Conservation (phyloP, 2,329 filamentous ascomycete species). For the Aureobasidium sp. region DNA sequence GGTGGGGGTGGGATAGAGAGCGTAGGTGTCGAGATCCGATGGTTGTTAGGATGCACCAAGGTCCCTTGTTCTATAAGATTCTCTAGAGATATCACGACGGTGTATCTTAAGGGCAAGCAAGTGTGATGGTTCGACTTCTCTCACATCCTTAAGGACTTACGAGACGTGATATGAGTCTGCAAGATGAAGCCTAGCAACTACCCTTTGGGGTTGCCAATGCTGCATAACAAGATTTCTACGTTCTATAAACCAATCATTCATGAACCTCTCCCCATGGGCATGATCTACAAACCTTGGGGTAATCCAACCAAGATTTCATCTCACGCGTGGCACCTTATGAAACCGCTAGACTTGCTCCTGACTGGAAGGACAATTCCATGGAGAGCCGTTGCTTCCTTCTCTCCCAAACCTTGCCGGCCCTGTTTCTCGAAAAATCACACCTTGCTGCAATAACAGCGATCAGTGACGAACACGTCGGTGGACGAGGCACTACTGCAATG, state of each 20-base stretch:
- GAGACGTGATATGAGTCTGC: background rate
- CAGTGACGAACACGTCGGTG: background rate
- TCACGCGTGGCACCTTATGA: background rate
- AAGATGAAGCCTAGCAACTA: background rate
- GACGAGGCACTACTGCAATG: background rate
- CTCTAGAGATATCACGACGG: too few species aligned
- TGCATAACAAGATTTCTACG: background rate
- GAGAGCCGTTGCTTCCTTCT: background rate
- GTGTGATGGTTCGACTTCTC: too few species aligned
- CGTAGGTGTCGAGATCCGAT: background rate
- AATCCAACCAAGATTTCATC: background rate
- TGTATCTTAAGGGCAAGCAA: too few species aligned
- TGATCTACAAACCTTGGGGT: background rate
- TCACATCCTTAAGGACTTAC: too few species aligned
- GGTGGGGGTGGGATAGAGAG: background rate
- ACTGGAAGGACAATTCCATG: background rate
- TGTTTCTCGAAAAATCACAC: background rate
- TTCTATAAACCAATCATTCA: background rate
- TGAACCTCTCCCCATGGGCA: constrained; percentile 1
- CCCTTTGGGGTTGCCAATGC: background rate
- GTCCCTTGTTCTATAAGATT: too few species aligned
- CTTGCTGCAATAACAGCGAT: background rate
- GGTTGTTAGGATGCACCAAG: too few species aligned
- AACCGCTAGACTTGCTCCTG: background rate
- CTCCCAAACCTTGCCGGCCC: background rate